Evolutionary conservation across 2,329 filamentous ascomycete genomes (phyloP), one percentile per base, ranked within the genome.

Genomic region (Xenoacremonium recifei): DNA sequence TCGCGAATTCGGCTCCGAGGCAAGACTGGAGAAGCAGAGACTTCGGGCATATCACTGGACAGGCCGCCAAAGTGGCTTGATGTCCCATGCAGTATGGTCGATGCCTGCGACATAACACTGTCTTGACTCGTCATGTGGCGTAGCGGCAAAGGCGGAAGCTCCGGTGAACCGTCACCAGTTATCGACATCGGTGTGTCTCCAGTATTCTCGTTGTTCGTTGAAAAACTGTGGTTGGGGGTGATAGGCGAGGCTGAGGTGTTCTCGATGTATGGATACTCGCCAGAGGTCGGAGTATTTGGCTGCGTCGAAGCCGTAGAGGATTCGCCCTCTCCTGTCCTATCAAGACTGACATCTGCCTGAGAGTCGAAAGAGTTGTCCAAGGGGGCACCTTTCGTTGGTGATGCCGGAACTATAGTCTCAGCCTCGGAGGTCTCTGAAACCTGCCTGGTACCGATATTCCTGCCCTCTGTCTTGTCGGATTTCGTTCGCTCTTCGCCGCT

Each of bases 21-120:
- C 6, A 64, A 40, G 27, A 52, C 54, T 2, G 72, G 72, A 5
- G 73, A 76, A 2, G 64, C 63, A 6, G 72, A 76, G 1, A 68
- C 57, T 34, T 76, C 73, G 0, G 66, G 64, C 1, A 57, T 48
- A 31, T 71, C 69, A 48, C 73, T 75, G 5, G 65, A 72, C 30
- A 67, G 54, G 20, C 63, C 61, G 19, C 63, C 62, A 30, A 70
- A 68, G 30, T 64, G 62, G 41, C 61, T 70, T 13, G 63, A 64
- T 11, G 60, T 58, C 4, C 59, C 67, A 39, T 64, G 65, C 13
- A 70, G 50, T 9, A 69, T 51, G 1, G 65, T 69, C 6, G 68
- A 73, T n/a, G 63, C 59, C 20, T 66, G 57, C 3, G 63, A 69
- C 6, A 50, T 49, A 27, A 59, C 56, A 41, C 64, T 70, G 13